Conservation (phyloP, 441 rosid species). For the Arabidopsis lyrata region DNA sequence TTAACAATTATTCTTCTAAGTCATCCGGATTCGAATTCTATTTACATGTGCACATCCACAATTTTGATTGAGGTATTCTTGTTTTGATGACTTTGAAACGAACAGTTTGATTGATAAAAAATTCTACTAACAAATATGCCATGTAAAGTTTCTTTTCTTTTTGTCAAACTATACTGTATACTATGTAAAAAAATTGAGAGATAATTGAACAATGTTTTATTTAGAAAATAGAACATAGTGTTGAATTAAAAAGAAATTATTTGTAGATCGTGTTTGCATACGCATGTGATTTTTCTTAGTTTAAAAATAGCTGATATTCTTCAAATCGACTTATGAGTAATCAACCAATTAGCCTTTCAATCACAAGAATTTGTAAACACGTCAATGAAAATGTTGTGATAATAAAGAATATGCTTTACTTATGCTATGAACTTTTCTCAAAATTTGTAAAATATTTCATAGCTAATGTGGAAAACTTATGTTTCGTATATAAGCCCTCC, state of each 20-base stretch:
- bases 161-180: neutral
- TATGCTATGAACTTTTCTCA: conserved; percentile 4
- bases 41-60: conserved; percentile 15
- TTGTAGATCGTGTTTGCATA: neutral
- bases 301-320: neutral
- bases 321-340: conserved; percentile 1
- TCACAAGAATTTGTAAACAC: neutral
- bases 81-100: neutral
- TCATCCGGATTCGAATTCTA: neutral
- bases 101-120: neutral
- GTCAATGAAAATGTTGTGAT: conserved; percentile 5
- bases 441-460: neutral
- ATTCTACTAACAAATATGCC: neutral
- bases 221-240: neutral
- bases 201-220: neutral
- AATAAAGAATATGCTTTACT: neutral
- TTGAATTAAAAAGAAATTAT: neutral
- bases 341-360: conserved; percentile 3
- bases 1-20: no score
- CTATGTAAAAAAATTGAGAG: neutral
- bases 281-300: neutral
- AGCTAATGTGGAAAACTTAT: neutral
- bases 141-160: neutral
- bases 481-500: neutral
- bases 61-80: neutral